phyloP scores from a whole-genome alignment of 345 rosid genomes.

The Sapria himalayana region DNA sequence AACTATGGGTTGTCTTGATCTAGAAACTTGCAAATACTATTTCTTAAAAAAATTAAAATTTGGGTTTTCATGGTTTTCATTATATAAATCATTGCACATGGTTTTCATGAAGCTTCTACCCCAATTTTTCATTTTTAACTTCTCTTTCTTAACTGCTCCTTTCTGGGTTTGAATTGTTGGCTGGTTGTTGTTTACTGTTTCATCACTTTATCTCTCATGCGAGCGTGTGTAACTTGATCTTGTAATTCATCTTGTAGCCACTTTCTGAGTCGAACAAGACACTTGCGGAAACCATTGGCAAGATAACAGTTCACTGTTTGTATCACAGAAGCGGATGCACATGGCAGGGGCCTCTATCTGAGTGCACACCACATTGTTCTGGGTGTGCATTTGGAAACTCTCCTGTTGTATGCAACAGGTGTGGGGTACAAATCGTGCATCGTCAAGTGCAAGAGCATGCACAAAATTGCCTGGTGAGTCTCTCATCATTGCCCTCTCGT shows the following conservation, averaged over 20 bases:
- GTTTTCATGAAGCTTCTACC: no score
- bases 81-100: no score
- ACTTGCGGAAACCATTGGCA: conserved; percentile 49
- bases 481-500: background rate
- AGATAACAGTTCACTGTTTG: conserved; percentile 36
- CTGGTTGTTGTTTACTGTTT: background rate
- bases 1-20: no score
- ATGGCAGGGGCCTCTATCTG: conserved; percentile 58
- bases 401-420: conserved; percentile 49
- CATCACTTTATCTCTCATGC: background rate
- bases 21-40: no score
- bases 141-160: no score
- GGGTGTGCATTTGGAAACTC: conserved; percentile 57
- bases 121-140: no score
- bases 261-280: conserved; percentile 38
- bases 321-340: conserved; percentile 69
- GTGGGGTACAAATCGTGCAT: conserved; percentile 35
- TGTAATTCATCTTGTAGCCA: conserved; percentile 25
- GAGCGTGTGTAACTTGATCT: conserved; percentile 2
- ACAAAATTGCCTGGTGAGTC: conserved; percentile 59
- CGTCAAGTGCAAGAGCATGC: conserved; percentile 67
- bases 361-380: conserved; percentile 46
- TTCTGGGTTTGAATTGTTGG: no score
- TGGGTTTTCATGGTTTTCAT: no score
- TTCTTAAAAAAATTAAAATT: no score